Evolutionary conservation across 768 basidiomycete species (phyloP), one percentile per base, ranked within the genome.

Genomic region (Lepiota venenata): DNA sequence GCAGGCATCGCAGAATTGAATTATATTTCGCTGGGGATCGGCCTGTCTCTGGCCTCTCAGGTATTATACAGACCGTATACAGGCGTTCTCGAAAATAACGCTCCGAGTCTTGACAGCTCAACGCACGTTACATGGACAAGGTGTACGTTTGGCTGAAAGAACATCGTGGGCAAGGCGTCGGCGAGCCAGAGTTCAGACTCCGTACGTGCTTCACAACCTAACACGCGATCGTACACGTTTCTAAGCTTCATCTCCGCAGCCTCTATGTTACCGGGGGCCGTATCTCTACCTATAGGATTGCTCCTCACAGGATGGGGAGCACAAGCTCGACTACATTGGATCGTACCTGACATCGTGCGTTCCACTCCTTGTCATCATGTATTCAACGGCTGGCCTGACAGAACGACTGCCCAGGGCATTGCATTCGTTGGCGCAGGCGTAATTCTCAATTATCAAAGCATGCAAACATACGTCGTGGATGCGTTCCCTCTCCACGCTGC

Each of bases 251-350:
- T 9, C 3, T 32, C 6, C 1, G 11, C 40, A 87, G 85, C 83
- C 0, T 67, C 78, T 0, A 82, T 88, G 77, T 57, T 87, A 6
- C 73, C 81, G 2, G 85, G 80, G 0, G 78, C 81, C 0, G 57
- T 86, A 18, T 12, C 83, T 3, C 71, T 91, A 9, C 89, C 92
- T 0, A 65, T 81, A 12, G 90, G 89, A 0, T 67, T 91, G 10
- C 67, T 93, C 18, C 71, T 92, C 5, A 66, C 81, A 4, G 90
- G 91, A 1, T 93, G 90, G 88, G 71, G 80, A 0, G 83, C 84
- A 3, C 69, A 87, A 58, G 60, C 71, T 0, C 64, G 71, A 12
- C 64, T 84, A 0, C 82, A 81, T 55, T 93, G 91, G 91, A 82
- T 91, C 43, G 83, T 72, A 0, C 77, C 82, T 2, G 86, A 89